phyloP scores from a whole-genome alignment of 306 rosid species.

The Cucurbita pepo region DNA sequence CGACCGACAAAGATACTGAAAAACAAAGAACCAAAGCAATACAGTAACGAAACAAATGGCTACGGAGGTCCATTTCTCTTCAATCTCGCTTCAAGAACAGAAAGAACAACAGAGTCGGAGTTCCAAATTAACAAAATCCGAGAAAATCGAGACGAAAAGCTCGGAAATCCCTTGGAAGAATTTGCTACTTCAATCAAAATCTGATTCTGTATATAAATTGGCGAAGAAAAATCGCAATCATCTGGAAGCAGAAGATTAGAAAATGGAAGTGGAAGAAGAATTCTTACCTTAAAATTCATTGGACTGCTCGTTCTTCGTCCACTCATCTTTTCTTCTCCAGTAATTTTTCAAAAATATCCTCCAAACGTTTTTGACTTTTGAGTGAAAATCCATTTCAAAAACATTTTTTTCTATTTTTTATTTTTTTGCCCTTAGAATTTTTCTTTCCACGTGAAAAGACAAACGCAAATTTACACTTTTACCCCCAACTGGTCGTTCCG shows the following conservation, averaged over 20 bases:
- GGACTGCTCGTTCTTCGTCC: neutral
- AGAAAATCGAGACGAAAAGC: neutral
- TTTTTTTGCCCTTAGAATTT: too few species aligned
- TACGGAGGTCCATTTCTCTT: constrained; percentile 3
- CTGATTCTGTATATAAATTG: neutral
- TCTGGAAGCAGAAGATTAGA: neutral
- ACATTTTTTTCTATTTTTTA: neutral
- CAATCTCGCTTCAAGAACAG: neutral
- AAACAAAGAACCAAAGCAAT: neutral
- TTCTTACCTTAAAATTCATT: neutral
- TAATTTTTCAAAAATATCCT: too few species aligned
- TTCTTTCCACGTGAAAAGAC: too few species aligned
- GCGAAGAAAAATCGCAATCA: neutral
- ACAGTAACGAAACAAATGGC: neutral
- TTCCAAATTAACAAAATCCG: neutral
- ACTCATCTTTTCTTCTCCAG: neutral
- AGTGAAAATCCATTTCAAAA: neutral
- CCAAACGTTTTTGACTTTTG: too few species aligned
- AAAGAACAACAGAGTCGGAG: neutral
- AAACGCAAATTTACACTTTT: too few species aligned
- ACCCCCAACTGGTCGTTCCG: too few species aligned
- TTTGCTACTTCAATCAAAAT: neutral
- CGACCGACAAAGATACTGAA: neutral
- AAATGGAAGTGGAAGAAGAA: neutral
- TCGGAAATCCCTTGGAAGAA: neutral